Conservation (phyloP, 768 basidiomycete species). For the Fomitopsis serialis region DNA sequence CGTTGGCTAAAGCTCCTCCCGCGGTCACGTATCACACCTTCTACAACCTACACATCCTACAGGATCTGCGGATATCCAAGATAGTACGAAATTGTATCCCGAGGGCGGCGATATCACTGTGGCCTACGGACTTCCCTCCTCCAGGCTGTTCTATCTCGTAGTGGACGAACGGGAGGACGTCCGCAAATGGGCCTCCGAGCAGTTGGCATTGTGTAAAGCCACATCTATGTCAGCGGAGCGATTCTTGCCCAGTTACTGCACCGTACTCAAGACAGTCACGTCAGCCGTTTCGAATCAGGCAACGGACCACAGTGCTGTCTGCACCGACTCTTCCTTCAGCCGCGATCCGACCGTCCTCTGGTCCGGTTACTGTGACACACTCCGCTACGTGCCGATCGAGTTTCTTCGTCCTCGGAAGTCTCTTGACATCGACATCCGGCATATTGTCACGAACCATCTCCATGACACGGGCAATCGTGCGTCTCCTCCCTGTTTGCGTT, state of each 20-base stretch:
- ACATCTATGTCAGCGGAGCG: constrained; percentile 42
- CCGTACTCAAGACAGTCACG: constrained; percentile 39
- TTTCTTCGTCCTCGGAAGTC: constrained; percentile 27
- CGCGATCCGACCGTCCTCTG: constrained; percentile 45
- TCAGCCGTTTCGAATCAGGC: constrained; percentile 22
- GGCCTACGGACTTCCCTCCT: constrained; percentile 57
- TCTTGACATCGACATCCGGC: constrained; percentile 40
- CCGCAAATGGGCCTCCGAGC: constrained; percentile 55
- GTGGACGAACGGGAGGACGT: constrained; percentile 44
- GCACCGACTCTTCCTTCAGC: constrained; percentile 25
- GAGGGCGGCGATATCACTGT: constrained; percentile 31
- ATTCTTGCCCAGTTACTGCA: constrained; percentile 43
- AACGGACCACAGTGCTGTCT: neutral
- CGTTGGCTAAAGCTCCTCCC: constrained; percentile 41
- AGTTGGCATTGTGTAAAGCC: constrained; percentile 30
- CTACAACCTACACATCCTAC: constrained; percentile 54
- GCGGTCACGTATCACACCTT: constrained; percentile 57
- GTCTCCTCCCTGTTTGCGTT: constrained; percentile 26
- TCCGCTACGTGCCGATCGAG: constrained; percentile 52
- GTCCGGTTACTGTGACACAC: constrained; percentile 37
- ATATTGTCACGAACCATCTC: constrained; percentile 55
- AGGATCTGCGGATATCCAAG: constrained; percentile 40
- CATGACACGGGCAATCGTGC: constrained; percentile 55
- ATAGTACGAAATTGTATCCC: constrained; percentile 37
- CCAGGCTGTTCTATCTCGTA: constrained; percentile 53